Base-by-base conservation (phyloP, 1,284 basidiomycete species). In the Fomitopsis palustris region DNA sequence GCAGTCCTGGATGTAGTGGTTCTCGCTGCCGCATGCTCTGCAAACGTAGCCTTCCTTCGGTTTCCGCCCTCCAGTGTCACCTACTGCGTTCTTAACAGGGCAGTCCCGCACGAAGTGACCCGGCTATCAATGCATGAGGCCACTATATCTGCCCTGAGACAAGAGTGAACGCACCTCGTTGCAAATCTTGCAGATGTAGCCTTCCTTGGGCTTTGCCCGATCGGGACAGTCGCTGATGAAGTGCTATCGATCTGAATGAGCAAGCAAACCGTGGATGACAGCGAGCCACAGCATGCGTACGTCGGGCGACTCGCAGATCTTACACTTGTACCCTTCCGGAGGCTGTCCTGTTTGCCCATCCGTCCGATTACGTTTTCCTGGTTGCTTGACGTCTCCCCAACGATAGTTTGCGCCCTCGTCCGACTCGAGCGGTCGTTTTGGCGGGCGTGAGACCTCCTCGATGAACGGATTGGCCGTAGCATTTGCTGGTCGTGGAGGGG, bases 41-140 rank as follows among this genome's bases (percentile, higher is more conserved):
- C 94, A 96, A 8, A 91, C 81, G 66, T 96, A 96, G 39, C 92
- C 92, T 69, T 87, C 79, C 60, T 81, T 89, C 5, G 92, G 92
- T 70, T 91, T 93, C 42, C 79, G 82, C 8, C 90, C 89, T 12
- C 89, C 88, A 0, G 89, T 91, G 67, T 92, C 89, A 3, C 88
- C 90, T 4, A 84, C 77, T 14, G 85, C 84, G 63, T 91, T 81
- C 70, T 83, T 84, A 19, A 87, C 86, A 0, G 93, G 93, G 72
- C 94, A 96, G 68, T 95, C 92, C 37, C 91, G 89, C 56, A 95
- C 82, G 65, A 92, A 85, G 72, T 95, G 93, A 38, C 90, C 93
- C 33, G 87, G 75, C 85, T 92, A 63, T 35, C 54, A 33, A 41
- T 10, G 7, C 25, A n/a, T 5, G 29, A 25, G 38, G 23, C 37